Conservation (phyloP, 352 stramenopile species). For the Pythium aquatile region DNA sequence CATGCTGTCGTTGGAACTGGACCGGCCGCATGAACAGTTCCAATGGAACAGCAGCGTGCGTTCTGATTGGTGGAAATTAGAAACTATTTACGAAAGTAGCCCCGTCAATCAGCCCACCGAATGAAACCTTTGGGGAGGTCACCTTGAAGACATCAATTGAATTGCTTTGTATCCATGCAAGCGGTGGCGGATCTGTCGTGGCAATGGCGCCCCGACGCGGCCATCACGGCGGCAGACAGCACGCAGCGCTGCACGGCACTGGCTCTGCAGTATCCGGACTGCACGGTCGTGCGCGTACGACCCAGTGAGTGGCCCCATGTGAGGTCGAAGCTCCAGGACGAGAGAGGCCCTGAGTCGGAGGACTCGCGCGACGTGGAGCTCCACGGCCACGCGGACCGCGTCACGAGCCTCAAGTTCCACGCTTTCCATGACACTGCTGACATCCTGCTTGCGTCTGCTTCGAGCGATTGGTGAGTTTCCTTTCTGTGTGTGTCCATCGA, state of each 20-base stretch:
- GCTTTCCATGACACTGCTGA: constrained; percentile 24
- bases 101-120: neutral
- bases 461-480: constrained; percentile 54
- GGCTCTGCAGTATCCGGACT: constrained; percentile 49
- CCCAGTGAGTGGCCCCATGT: constrained; percentile 23
- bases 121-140: neutral
- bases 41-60: neutral
- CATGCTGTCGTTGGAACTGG: constrained; percentile 10
- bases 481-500: neutral
- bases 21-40: neutral
- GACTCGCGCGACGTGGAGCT: constrained; percentile 43
- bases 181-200: constrained; percentile 34
- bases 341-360: constrained; percentile 29
- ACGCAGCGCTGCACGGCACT: constrained; percentile 29
- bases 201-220: constrained; percentile 42
- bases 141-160: constrained; percentile 8
- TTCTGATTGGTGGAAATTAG: constrained; percentile 6
- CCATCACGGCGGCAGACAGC: constrained; percentile 17
- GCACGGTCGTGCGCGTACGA: constrained; percentile 44
- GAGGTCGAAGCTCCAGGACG: constrained; percentile 4
- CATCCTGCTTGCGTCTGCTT: constrained; percentile 55
- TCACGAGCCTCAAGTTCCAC: constrained; percentile 39
- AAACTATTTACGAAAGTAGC: neutral
- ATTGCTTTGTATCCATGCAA: constrained; percentile 27
- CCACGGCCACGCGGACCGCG: constrained; percentile 42